Base-by-base conservation (phyloP, 1,284 basidiomycete genomes). In the Cutaneotrichosporon spelunceum region DNA sequence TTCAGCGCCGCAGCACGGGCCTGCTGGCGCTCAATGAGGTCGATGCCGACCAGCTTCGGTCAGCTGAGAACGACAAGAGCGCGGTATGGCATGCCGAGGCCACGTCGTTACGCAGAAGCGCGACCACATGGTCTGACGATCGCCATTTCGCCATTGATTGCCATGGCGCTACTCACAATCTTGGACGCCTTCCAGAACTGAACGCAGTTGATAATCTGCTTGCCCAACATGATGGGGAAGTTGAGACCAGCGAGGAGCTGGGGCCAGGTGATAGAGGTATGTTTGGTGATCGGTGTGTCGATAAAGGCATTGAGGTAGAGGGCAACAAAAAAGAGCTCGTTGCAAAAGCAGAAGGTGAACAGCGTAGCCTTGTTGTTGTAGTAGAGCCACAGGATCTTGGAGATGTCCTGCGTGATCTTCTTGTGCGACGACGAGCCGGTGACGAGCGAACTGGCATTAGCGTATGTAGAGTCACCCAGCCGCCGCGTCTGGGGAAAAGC, bases 141-240 rank as follows among this genome's bases (percentile, higher is more conserved):
- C 26, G 27, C 26, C 48, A 24, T 21, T 16, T 8, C 47, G 16
- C 19, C 23, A 29, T 2, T 24, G 44, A 47, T 47, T 3, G 44
- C 1, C 44, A 13, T 23, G 24, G 11, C 24, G 24, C 29, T 23
- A 76, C 79, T 68, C 48, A 80, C 79, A 69, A 95, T 90, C 82
- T 98, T 98, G 69, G 90, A 90, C 27, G 95, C 95, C 78, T 99
- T 99, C 94, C 94, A 98, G 68, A 98, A 87, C 78, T 99, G 96
- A 8, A 99, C 93, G 49, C 90, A 80, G 78, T 97, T 98, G 82
- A 99, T 92, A 64, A 95, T 73, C 78, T 99, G 97, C 83, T 99
- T 99, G 65, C 84, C 79, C 11, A 86, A 74, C 73, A 87, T 95
- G 60, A 97, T 81, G 1, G 88, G 90, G 70, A 85, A 83, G 42